Conservation (phyloP, 2,329 filamentous ascomycete genomes). For the Epichloe bromicola region DNA sequence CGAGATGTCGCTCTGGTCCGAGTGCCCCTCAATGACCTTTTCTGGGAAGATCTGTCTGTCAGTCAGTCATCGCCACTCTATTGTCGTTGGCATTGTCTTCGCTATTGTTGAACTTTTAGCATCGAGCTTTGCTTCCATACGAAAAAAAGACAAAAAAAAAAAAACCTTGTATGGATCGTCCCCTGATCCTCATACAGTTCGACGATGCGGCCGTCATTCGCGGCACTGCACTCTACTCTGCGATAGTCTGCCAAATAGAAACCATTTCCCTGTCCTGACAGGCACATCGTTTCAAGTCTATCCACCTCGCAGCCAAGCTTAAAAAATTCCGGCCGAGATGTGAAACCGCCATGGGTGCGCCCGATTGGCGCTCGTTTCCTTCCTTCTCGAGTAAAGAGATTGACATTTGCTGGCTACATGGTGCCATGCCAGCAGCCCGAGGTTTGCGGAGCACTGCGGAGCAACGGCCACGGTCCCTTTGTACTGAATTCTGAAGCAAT, state of each 20-base stretch:
- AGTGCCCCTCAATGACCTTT: background rate
- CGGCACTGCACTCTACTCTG: background rate
- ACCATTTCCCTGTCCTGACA: background rate
- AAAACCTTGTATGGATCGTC: background rate
- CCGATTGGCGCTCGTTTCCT: background rate
- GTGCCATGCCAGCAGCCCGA: too few relatives aligned
- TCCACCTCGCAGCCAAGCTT: background rate
- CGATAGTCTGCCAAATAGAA: background rate
- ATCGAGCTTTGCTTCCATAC: background rate
- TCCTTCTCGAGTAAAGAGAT: background rate
- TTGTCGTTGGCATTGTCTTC: slow-evolving; percentile 4
- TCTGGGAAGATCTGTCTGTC: background rate
- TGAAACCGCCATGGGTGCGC: background rate
- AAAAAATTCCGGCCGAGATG: background rate
- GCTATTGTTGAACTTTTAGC: background rate
- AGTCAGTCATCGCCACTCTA: background rate
- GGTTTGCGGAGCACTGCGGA: background rate
- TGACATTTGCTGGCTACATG: background rate
- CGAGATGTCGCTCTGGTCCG: background rate
- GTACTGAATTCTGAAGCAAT: too few relatives aligned
- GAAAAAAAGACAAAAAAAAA: too few relatives aligned
- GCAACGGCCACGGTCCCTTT: background rate
- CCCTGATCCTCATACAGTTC: background rate
- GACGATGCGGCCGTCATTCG: too few relatives aligned
- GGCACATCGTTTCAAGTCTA: background rate